Percentiles rank a stretch among this genome's conserved stretches.
These are phyloP conservation scores for Exophiala dermatitidis DNA, from an alignment of 2,329 filamentous ascomycete species.

Conservation along the genomic window DNA sequence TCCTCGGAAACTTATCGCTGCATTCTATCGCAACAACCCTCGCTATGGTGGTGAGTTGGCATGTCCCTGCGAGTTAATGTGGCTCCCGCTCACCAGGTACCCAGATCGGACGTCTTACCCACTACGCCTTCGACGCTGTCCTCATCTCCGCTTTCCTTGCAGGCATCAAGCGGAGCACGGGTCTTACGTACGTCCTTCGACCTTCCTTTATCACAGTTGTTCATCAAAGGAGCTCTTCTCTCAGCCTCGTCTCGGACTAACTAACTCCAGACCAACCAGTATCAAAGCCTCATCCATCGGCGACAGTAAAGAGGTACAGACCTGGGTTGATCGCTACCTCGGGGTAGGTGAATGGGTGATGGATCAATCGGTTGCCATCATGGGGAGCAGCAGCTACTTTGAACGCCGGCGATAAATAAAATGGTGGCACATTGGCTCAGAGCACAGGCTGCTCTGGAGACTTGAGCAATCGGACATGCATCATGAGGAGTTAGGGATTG, in stretches of 20 bases:
- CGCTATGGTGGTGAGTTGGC: slow-evolving; percentile 39
- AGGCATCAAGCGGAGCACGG: slow-evolving; percentile 94
- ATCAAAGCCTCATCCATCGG: slow-evolving; percentile 79
- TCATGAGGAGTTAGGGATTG: slow-evolving; percentile 5
- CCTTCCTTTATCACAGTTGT: slow-evolving; percentile 25
- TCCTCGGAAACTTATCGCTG: background rate
- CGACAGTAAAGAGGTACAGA: slow-evolving; percentile 74
- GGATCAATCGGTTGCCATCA: slow-evolving; percentile 91
- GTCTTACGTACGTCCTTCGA: slow-evolving; percentile 81
- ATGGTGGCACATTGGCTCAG: background rate
- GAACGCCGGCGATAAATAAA: slow-evolving; percentile 69
- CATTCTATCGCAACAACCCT: slow-evolving; percentile 4
- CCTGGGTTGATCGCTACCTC: slow-evolving; percentile 89
- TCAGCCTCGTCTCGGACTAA: slow-evolving; percentile 39
- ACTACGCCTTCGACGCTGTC: slow-evolving; percentile 94
- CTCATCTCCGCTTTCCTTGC: slow-evolving; percentile 92
- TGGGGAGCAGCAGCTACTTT: slow-evolving; percentile 82
- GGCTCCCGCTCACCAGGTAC: slow-evolving; percentile 48
- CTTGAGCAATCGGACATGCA: background rate
- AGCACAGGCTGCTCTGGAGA: background rate
- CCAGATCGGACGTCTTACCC: slow-evolving; percentile 85
- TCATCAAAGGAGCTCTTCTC: background rate
- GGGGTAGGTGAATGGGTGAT: slow-evolving; percentile 96
- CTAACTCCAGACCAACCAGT: slow-evolving; percentile 48
- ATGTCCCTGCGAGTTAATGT: background rate